Conservation (phyloP, 2,329 filamentous ascomycete species). For the Aspergillus sp. region DNA sequence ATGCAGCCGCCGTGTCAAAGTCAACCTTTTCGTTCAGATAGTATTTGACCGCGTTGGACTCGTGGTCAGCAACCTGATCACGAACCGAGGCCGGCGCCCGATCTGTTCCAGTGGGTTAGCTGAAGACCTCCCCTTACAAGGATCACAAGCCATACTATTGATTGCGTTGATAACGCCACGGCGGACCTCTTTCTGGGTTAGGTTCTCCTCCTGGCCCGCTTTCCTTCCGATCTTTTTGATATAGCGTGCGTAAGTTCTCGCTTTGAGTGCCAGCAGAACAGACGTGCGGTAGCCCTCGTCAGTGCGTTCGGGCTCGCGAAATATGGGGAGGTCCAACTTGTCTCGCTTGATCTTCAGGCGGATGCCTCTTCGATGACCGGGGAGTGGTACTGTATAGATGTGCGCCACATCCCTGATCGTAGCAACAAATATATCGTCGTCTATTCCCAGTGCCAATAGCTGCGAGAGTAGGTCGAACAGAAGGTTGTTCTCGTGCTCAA, state of each 20-base stretch:
- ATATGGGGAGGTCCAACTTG: constrained; percentile 22
- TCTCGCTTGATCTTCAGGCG: constrained; percentile 26
- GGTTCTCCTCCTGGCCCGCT: constrained; percentile 15
- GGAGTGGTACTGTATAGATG: constrained; percentile 23
- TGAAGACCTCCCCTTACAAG: background rate
- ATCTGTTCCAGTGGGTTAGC: constrained; percentile 20
- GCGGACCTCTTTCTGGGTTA: constrained; percentile 24
- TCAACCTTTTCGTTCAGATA: constrained; percentile 27
- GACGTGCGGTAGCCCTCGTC: constrained; percentile 22
- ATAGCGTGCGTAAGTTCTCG: constrained; percentile 19
- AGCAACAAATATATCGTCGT: constrained; percentile 23
- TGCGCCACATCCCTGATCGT: constrained; percentile 17
- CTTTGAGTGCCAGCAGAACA: constrained; percentile 17
- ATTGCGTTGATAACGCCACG: constrained; percentile 25
- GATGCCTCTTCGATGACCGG: constrained; percentile 18
- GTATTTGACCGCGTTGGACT: constrained; percentile 28
- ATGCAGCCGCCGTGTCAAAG: constrained; percentile 24
- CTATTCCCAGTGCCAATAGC: constrained; percentile 20
- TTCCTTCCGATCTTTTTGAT: constrained; percentile 21
- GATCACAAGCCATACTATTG: constrained; percentile 23
- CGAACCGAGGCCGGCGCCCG: constrained; percentile 23
- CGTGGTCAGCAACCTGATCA: constrained; percentile 27
- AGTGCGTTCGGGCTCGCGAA: constrained; percentile 22
- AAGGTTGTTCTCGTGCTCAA: constrained; percentile 24
- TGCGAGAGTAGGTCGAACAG: constrained; percentile 24